phyloP scores from a whole-genome alignment of 2,329 filamentous ascomycete species.

The Grosmannia penicillata region DNA sequence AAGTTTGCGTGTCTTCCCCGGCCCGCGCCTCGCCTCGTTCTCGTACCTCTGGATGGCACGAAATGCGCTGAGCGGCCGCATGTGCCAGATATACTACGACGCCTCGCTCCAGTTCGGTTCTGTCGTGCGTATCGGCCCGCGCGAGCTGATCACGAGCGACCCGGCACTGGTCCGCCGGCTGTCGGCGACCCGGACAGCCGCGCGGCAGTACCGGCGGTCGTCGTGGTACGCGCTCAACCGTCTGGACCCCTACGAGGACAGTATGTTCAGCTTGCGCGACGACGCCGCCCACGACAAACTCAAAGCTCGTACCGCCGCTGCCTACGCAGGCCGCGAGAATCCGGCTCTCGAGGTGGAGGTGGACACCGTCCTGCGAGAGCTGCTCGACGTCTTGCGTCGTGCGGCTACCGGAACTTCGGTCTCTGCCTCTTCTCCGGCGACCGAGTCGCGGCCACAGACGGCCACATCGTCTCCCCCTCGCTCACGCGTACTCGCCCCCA shows the following conservation, averaged over 20 bases:
- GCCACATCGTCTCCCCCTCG: neutral
- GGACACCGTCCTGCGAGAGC: constrained; percentile 10
- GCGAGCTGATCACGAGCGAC: constrained; percentile 20
- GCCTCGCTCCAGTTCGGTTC: constrained; percentile 13
- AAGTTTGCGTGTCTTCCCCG: constrained; percentile 14
- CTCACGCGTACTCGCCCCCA: neutral
- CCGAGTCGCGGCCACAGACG: too few relatives aligned
- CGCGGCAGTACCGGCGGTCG: constrained; percentile 15
- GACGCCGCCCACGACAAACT: constrained; percentile 15
- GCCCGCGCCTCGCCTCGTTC: constrained; percentile 16
- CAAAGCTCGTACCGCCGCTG: constrained; percentile 13
- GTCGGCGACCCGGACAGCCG: constrained; percentile 12
- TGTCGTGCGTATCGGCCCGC: constrained; percentile 21
- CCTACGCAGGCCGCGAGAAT: constrained; percentile 16
- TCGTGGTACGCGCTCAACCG: constrained; percentile 29
- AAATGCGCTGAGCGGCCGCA: constrained; percentile 11
- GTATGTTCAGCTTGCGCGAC: constrained; percentile 28
- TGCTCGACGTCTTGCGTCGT: constrained; percentile 9
- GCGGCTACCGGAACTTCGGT: constrained; percentile 13
- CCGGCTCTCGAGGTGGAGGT: constrained; percentile 13
- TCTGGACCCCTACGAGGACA: constrained; percentile 31
- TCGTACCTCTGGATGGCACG: constrained; percentile 18
- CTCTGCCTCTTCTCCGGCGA: too few relatives aligned
- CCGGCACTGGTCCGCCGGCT: constrained; percentile 17
- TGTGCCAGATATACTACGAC: constrained; percentile 12